A percentile compares a stretch with the other conserved stretches of the same genome.
Conservation (phyloP, 1,139 yeast genomes). For the Saccharomycopsis hybrid region DNA sequence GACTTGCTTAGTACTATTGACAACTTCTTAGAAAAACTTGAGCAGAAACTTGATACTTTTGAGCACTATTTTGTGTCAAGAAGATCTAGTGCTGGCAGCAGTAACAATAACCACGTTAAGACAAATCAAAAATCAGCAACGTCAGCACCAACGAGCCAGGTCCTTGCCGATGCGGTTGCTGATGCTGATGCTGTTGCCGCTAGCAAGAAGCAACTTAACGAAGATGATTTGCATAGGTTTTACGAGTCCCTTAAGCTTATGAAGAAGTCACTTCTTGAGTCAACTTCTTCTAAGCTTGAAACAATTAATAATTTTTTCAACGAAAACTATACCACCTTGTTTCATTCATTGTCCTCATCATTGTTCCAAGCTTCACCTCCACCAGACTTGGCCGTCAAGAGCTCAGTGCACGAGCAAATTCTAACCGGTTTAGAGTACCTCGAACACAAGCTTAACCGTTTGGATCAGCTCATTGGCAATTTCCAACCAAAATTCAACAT, state of each 20-base stretch:
- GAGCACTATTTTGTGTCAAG: conserved; percentile 40
- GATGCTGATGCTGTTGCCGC: no score
- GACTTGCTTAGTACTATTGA: conserved; percentile 27
- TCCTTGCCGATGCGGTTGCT: no score
- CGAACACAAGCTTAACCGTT: conserved; percentile 48
- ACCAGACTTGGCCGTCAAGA: conserved; percentile 21
- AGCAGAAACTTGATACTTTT: conserved; percentile 41
- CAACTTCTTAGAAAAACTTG: conserved; percentile 42
- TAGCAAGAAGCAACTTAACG: not conserved
- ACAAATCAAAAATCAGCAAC: not conserved
- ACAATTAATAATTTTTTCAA: conserved; percentile 13
- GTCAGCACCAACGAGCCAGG: no score
- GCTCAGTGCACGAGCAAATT: conserved; percentile 34
- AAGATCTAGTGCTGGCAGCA: not conserved
- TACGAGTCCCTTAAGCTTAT: conserved; percentile 17
- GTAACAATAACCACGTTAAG: not conserved
- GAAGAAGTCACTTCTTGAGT: conserved; percentile 13
- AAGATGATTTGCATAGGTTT: conserved; percentile 13
- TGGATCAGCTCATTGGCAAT: conserved; percentile 41
- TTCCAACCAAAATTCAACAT: conserved; percentile 32
- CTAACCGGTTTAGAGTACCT: conserved; percentile 48
- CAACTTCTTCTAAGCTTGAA: conserved; percentile 17
- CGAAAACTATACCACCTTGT: conserved; percentile 16
- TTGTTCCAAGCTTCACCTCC: conserved; percentile 15
- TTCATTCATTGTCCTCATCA: conserved; percentile 2